phyloP scores from a whole-genome alignment of 148 eudicot genomes.

The Polygonum aviculare region DNA sequence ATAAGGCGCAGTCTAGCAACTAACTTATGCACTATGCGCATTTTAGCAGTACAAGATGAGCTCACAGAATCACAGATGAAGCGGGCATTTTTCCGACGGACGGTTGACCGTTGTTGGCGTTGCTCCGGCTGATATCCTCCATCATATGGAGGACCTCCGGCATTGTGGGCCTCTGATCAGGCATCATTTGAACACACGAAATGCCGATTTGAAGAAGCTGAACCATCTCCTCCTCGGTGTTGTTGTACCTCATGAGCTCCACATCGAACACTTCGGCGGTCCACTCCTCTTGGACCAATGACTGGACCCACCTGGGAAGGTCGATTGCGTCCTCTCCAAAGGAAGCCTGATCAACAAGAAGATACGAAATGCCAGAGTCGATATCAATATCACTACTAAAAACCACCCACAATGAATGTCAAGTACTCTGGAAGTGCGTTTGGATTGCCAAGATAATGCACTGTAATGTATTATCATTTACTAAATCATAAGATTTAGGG shows the following conservation, averaged over 20 bases:
- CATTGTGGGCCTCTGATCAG: slow-evolving; percentile 36
- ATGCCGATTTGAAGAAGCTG: slow-evolving; percentile 27
- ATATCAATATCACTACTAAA: neutral
- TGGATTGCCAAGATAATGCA: no score
- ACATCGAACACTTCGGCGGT: slow-evolving; percentile 33
- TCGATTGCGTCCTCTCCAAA: slow-evolving; percentile 30
- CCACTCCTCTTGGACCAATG: slow-evolving; percentile 34
- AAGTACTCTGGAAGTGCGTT: neutral
- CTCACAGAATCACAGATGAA: slow-evolving; percentile 53
- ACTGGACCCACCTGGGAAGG: slow-evolving; percentile 37
- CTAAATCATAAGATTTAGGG: no score
- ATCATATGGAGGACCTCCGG: neutral
- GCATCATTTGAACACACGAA: slow-evolving; percentile 28
- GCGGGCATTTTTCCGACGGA: slow-evolving; percentile 38
- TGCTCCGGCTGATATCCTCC: neutral
- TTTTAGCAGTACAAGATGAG: slow-evolving; percentile 1
- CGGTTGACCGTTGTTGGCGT: slow-evolving; percentile 34
- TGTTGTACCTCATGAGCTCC: slow-evolving; percentile 30
- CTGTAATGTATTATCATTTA: no score
- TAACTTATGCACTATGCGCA: neutral
- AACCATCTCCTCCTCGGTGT: slow-evolving; percentile 39
- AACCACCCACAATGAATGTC: neutral
- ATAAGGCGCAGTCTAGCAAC: neutral
- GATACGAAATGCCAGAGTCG: neutral
- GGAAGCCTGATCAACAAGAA: neutral